Conservation (phyloP, 176 grass and related monocot genomes). For the Triticum turgidum region DNA sequence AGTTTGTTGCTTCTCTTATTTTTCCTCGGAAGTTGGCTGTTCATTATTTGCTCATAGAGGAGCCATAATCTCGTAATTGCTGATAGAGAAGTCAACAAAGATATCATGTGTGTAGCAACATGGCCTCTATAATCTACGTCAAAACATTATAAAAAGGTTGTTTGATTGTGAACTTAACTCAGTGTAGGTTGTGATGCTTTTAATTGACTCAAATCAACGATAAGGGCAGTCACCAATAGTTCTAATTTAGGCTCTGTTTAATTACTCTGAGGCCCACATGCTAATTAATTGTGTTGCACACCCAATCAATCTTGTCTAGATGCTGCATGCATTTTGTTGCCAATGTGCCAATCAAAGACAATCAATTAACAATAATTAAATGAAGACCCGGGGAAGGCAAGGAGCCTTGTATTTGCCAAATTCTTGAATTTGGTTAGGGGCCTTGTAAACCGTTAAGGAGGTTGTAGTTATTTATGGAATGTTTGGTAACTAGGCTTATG, state of each 20-base stretch:
- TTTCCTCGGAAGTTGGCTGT: background rate
- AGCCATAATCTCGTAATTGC: background rate
- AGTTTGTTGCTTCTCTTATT: background rate
- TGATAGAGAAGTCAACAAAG: background rate
- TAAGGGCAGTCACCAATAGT: background rate
- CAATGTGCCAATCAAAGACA: background rate
- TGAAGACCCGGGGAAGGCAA: background rate
- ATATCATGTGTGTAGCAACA: background rate
- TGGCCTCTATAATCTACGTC: background rate
- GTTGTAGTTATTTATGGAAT: background rate
- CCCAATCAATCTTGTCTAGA: too few relatives aligned
- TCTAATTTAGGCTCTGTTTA: too few relatives aligned
- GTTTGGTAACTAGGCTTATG: background rate
- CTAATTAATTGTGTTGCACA: too few relatives aligned
- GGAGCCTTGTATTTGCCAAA: too few relatives aligned
- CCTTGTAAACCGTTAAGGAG: background rate
- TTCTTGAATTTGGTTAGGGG: background rate
- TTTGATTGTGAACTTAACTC: background rate
- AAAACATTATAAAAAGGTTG: background rate
- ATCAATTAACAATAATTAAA: background rate
- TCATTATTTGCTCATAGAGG: background rate
- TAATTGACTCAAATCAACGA: background rate
- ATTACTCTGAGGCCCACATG: too few relatives aligned
- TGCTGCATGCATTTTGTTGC: background rate
- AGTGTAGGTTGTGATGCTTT: background rate